Evolutionary conservation across 192 early-diverging fungal species (phyloP), one percentile per base, ranked within the genome.

Genomic region (Coemansia sp.): DNA sequence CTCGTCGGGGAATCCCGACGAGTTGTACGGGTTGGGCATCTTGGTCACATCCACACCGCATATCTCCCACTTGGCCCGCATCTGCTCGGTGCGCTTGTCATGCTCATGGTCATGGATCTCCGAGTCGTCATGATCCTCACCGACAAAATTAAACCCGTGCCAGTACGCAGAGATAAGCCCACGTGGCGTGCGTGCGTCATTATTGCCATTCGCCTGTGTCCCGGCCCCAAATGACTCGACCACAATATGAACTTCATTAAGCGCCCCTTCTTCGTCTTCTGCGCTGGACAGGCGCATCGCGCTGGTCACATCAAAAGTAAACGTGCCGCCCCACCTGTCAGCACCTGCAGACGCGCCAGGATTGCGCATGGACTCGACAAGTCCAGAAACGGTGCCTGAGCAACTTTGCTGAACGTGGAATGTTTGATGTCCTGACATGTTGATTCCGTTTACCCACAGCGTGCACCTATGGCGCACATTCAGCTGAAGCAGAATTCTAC

Each of bases 201-300:
- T 86, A 60, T 87, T 70, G 2, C 86, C 72, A 41, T 85, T 80
- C 0, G 88, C 79, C 45, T 88, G 85, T 20, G 88, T 69, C 45
- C 81, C 84, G 44, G 91, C 56, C 0, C 92, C 92, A 59, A 83
- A 89, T 40, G 83, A 88, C 51, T 93, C 90, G 28, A 92, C 82
- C 2, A 90, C 58, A 6, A 91, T 61, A 40, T 88, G 49, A 4
- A 94, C 62, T 28, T 83, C 79, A 57, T 92, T 91, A n/a, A 75
- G 62, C 9, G 65, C 56, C 1, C 76, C 61, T n/a, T 82, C 79
- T 17, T 82, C 58, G 10, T 63, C 62, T 18, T 77, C 57, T 21
- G 64, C 45, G 7, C 46, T 30, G 11, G 73, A 76, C 8, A 78
- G 59, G 20, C 51, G 44, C 8, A 82, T 64, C 17, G 64, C 58